Evolutionary conservation across 2,329 filamentous ascomycete species (phyloP), one percentile per base, ranked within the genome.

Genomic region (Coniochaeta sp.): DNA sequence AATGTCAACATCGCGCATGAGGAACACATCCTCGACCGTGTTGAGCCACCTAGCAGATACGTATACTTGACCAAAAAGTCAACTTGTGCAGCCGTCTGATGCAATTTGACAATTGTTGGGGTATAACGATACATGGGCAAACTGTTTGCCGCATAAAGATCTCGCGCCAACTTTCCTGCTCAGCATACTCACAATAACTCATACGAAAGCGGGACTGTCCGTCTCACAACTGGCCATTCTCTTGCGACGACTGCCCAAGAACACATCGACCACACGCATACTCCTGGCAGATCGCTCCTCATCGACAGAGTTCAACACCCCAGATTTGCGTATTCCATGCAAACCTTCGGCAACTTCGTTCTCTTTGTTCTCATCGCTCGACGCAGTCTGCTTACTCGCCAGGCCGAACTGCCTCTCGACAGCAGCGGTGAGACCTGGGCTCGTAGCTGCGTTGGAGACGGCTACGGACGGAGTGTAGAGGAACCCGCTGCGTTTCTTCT

Each of bases 211-310:
- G 1, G 54, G 31, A 57, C 31, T 57, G 54, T 38, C 54, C 2
- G 17, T 36, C 16, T 24, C 22, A 12, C 71, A 74, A 14, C 74
- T 75, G 26, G 71, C 68, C 40, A 77, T 74, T 14, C 74, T 73
- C 62, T 69, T 77, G 17, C 77, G 74, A 19, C 81, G 74, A 55
- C 76, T 81, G 62, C 73, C 82, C 31, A 84, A 70, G 66, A 84
- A 84, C 57, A 79, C 61, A 58, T 84, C 81, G 8, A 84, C 81
- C 78, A 84, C 83, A 47, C 73, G 73, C 67, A 77, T 77, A 64
- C 80, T 80, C 2, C 78, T 78, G 62, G 76, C 68, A 0, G 68
- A 68, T 61, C 77, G 75, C 0, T 70, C 67, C 43, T 74, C 71
- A 60, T 63, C 61, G 7, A 36, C 43, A 3, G 47, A 57, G 8